Conservation (phyloP, 768 basidiomycete genomes). For the Mycena indigotica region DNA sequence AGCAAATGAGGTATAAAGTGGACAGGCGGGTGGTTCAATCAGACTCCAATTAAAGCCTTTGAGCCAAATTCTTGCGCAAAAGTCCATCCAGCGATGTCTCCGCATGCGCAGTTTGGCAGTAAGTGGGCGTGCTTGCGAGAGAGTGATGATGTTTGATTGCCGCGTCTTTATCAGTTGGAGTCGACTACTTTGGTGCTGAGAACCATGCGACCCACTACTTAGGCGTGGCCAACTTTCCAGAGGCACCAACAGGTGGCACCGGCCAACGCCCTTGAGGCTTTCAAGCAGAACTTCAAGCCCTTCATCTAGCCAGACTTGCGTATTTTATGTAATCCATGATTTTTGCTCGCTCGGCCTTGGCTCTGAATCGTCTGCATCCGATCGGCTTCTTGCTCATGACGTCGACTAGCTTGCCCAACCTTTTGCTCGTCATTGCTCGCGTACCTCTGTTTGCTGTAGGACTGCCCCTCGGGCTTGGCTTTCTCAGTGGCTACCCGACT, state of each 20-base stretch:
- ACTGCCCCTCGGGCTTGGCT: slow-evolving; percentile 58
- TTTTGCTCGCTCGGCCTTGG: too few relatives aligned
- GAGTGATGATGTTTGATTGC: too few relatives aligned
- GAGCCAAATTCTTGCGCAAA: too few relatives aligned
- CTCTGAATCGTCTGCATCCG: too few relatives aligned
- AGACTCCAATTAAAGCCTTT: too few relatives aligned
- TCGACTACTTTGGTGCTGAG: slow-evolving; percentile 73
- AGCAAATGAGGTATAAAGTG: too few relatives aligned
- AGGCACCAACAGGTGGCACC: slow-evolving; percentile 39
- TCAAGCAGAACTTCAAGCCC: slow-evolving; percentile 56
- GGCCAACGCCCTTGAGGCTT: slow-evolving; percentile 50
- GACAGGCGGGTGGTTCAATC: too few relatives aligned
- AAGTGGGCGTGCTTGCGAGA: too few relatives aligned
- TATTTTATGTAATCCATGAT: slow-evolving; percentile 49
- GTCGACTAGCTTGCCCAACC: slow-evolving; percentile 2
- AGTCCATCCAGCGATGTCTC: too few relatives aligned
- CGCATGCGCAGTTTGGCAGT: too few relatives aligned
- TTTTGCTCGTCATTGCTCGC: background rate
- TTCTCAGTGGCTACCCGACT: slow-evolving; percentile 51
- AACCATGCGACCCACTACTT: slow-evolving; percentile 82
- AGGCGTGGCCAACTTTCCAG: too few relatives aligned
- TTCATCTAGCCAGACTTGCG: slow-evolving; percentile 57
- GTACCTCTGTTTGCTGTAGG: slow-evolving; percentile 47
- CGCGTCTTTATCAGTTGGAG: too few relatives aligned
- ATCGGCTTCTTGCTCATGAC: slow-evolving; percentile 6